Conservation (phyloP, 352 stramenopile genomes). For the Globisporangium middletonii region DNA sequence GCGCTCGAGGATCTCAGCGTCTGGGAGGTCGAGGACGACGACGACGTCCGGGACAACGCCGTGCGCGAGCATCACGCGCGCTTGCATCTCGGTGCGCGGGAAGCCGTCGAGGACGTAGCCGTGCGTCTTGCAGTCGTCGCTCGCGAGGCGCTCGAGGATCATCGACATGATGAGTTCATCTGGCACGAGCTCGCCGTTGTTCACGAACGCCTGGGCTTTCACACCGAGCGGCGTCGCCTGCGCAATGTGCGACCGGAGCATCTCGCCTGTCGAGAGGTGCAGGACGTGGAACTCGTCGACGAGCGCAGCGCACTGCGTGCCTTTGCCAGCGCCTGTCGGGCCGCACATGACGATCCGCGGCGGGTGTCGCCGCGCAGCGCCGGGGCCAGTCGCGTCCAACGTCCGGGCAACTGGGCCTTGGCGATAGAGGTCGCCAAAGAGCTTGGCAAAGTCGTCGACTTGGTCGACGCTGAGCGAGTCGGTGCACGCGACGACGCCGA, state of each 20-base stretch:
- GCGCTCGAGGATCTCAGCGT: constrained; percentile 84
- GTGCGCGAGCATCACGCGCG: constrained; percentile 74
- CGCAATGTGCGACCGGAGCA: constrained; percentile 86
- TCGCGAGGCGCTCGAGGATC: constrained; percentile 64
- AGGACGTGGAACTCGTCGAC: constrained; percentile 86
- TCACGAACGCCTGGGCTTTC: constrained; percentile 86
- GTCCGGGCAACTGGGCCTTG: constrained; percentile 17
- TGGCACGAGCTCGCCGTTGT: constrained; percentile 84
- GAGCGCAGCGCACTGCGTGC: constrained; percentile 92
- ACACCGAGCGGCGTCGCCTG: constrained; percentile 42
- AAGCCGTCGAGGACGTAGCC: constrained; percentile 96
- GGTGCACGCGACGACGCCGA: constrained; percentile 41
- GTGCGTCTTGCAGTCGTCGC: constrained; percentile 79
- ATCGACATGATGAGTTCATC: constrained; percentile 92
- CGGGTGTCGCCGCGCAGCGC: constrained; percentile 12
- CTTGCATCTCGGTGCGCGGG: constrained; percentile 89
- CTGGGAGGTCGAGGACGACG: constrained; percentile 88
- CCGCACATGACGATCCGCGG: constrained; percentile 86
- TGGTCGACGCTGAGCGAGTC: constrained; percentile 38
- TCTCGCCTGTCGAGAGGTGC: constrained; percentile 91
- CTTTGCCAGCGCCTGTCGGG: constrained; percentile 91
- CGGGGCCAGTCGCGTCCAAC: constrained; percentile 1
- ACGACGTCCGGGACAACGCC: constrained; percentile 86
- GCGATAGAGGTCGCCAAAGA: constrained; percentile 63
- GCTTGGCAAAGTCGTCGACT: constrained; percentile 38